These are phyloP conservation scores for Paraconiothyrium brasiliense DNA, from an alignment of 2,329 filamentous ascomycete genomes.

Conservation along the genomic window DNA sequence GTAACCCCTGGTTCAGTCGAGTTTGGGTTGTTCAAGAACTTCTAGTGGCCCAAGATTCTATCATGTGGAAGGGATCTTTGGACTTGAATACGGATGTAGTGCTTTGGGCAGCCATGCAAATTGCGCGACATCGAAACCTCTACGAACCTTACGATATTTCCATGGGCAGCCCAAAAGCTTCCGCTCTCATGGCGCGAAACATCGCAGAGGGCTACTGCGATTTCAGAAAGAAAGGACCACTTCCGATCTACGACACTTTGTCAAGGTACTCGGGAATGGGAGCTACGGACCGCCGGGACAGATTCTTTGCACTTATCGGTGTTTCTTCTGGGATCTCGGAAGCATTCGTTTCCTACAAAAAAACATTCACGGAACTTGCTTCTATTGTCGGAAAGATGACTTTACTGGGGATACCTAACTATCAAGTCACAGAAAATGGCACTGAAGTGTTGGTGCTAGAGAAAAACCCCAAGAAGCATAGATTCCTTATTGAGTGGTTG, in stretches of 20 bases:
- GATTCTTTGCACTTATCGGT: conserved; percentile 23
- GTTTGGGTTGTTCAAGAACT: conserved; percentile 23
- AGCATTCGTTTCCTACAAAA: conserved; percentile 14
- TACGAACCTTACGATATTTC: conserved; percentile 6
- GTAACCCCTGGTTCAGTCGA: conserved; percentile 19
- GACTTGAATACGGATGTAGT: conserved; percentile 14
- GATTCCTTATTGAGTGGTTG: conserved; percentile 19
- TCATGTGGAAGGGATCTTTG: conserved; percentile 19
- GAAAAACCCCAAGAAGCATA: neutral
- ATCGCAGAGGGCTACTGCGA: conserved; percentile 13
- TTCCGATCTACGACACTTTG: conserved; percentile 17
- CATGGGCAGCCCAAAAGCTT: conserved; percentile 14
- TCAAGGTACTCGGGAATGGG: conserved; percentile 17
- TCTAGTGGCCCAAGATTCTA: conserved; percentile 11
- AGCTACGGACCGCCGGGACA: conserved; percentile 24
- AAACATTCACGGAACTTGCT: conserved; percentile 14
- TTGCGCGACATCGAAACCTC: conserved; percentile 21
- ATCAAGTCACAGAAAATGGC: conserved; percentile 1
- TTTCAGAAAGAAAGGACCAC: conserved; percentile 18
- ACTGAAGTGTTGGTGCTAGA: conserved; percentile 2
- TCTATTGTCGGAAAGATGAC: conserved; percentile 18
- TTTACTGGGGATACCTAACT: conserved; percentile 11
- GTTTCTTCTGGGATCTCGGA: conserved; percentile 12
- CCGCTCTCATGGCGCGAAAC: conserved; percentile 15
- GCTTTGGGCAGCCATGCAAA: conserved; percentile 16